phyloP scores from a whole-genome alignment of 345 rosid genomes.

The Murraya koenigii region DNA sequence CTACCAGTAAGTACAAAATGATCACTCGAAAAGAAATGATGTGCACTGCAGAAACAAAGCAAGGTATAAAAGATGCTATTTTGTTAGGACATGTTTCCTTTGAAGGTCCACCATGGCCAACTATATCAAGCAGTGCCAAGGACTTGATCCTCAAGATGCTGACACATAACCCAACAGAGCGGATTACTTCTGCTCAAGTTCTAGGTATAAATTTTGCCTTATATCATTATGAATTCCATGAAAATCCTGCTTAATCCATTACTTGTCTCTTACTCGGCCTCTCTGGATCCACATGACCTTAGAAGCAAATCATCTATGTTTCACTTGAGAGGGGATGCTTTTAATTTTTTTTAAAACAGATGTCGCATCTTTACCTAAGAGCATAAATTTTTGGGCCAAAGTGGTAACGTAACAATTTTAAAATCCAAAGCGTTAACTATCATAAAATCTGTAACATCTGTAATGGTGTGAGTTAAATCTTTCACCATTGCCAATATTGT shows the following conservation, averaged over 20 bases:
- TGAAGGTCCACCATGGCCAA: conserved; percentile 72
- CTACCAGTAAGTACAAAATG: background rate
- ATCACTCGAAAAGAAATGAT: background rate
- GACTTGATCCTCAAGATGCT: conserved; percentile 73
- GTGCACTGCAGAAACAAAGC: conserved; percentile 56
- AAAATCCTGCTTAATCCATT: background rate
- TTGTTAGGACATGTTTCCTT: conserved; percentile 71
- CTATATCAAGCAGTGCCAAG: conserved; percentile 69
- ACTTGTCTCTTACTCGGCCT: conserved; percentile 24
- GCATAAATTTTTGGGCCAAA: no score
- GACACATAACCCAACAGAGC: conserved; percentile 57
- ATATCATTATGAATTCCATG: background rate
- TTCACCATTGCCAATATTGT: no score
- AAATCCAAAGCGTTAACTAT: no score
- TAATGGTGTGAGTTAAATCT: no score
- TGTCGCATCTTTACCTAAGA: no score
- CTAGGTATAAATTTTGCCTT: conserved; percentile 40
- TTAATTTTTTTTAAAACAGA: no score
- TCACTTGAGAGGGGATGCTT: no score
- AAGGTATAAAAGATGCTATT: conserved; percentile 75
- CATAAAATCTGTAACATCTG: no score
- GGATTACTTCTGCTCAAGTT: conserved; percentile 69
- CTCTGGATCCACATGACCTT: no score
- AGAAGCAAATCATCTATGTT: no score
- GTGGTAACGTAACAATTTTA: no score